A percentile compares a stretch with the other conserved stretches of the same genome.
These are phyloP conservation scores for Pythium inflatum DNA, from an alignment of 352 stramenopile genomes.

Conservation along the genomic window DNA sequence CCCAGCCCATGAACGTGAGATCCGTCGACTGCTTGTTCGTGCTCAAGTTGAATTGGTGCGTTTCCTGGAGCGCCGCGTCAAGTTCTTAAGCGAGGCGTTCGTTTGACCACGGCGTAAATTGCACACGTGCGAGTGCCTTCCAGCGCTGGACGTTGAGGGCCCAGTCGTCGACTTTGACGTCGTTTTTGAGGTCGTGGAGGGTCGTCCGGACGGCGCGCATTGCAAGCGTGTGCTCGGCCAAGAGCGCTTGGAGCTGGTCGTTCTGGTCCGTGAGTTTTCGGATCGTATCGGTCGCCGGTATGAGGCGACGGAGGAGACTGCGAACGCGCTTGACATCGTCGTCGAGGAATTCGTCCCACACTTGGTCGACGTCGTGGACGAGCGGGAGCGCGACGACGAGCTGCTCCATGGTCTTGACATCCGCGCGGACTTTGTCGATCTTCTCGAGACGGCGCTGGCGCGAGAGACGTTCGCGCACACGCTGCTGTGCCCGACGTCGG, in stretches of 20 bases:
- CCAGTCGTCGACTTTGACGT: neutral
- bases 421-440: neutral
- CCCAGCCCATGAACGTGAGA: conserved; percentile 21
- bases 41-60: neutral
- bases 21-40: neutral
- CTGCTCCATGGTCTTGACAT: conserved; percentile 4
- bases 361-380: conserved; percentile 1
- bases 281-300: neutral
- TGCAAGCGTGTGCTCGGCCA: conserved; percentile 11
- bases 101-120: neutral
- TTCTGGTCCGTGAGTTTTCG: neutral
- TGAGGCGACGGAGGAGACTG: neutral
- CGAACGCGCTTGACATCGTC: conserved; percentile 12
- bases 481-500: too few relatives aligned
- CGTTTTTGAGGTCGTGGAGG: too few relatives aligned
- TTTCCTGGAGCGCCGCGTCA: neutral
- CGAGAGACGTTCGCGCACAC: neutral
- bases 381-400: conserved; percentile 8
- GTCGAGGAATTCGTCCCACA: conserved; percentile 18
- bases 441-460: neutral
- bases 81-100: neutral
- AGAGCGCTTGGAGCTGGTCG: neutral
- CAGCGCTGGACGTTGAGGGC: conserved; percentile 2
- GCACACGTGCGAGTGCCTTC: neutral
- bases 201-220: too few relatives aligned